Percentiles rank a stretch among this genome's conserved stretches.
These are phyloP conservation scores for Fistulifera pelliculosa DNA, from an alignment of 108 stramenopile genomes.

Conservation along the genomic window DNA sequence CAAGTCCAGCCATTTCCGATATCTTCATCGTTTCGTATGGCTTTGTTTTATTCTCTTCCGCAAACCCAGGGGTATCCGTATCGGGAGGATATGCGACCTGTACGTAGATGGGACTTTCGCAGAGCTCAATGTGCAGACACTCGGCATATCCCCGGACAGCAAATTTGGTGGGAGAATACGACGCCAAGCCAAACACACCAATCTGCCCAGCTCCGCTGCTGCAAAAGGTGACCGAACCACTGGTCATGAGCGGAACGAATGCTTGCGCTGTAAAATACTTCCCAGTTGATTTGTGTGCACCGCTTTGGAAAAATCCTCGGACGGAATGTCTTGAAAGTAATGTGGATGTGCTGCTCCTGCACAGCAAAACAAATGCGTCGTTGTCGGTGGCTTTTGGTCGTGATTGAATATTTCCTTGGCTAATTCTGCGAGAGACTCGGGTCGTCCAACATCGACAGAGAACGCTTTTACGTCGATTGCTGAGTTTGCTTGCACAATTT, in stretches of 20 bases:
- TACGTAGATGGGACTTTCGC: constrained; percentile 28
- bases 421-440: constrained; percentile 24
- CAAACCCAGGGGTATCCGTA: constrained; percentile 95
- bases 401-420: constrained; percentile 22
- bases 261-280: constrained; percentile 57
- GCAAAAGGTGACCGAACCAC: constrained; percentile 45
- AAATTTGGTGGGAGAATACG: constrained; percentile 80
- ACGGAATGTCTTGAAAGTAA: constrained; percentile 41
- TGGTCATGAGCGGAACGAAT: constrained; percentile 70
- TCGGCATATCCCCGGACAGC: constrained; percentile 83
- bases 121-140: constrained; percentile 62
- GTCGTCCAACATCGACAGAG: constrained; percentile 61
- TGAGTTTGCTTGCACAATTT: constrained; percentile 8
- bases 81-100: constrained; percentile 91
- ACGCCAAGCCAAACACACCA: constrained; percentile 77
- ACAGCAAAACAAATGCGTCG: constrained; percentile 60
- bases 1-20: constrained; percentile 53
- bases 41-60: constrained; percentile 64
- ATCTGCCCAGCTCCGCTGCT: constrained; percentile 70
- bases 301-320: constrained; percentile 39
- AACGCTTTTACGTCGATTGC: constrained; percentile 18
- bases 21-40: constrained; percentile 67
- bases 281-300: constrained; percentile 74
- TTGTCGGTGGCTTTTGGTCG: constrained; percentile 1
- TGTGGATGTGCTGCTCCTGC: constrained; percentile 66